Evolutionary conservation across 2,329 filamentous ascomycete species (phyloP), one percentile per base, ranked within the genome.

Genomic region (Sporothrix curviconia): DNA sequence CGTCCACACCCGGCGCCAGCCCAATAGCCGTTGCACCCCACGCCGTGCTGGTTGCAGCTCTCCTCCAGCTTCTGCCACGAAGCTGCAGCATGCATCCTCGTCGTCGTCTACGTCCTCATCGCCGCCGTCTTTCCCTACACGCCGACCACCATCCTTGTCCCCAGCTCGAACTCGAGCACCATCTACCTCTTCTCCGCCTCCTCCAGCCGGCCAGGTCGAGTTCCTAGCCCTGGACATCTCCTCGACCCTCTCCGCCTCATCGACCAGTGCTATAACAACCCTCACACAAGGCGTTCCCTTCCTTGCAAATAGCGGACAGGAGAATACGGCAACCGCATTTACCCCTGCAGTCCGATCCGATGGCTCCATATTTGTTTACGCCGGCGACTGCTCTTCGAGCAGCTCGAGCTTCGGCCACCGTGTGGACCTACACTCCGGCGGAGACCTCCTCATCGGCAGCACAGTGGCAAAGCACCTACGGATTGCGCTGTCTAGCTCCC

Each of bases 361-460:
- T 65, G 90, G 89, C 15, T 82, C 85, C 11, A 78, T 96, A 28
- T 80, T 84, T 3, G 84, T 94, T 1, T 87, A 90, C 57, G 78
- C 85, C 0, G 92, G 92, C 2, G 78, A 86, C 62, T 96, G 92
- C 67, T 73, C 79, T 1, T 71, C 74, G 2, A 42, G 12, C 14
- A 40, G n/a, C 12, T 43, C 17, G 17, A 49, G 34, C 17, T 15
- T n/a, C 17, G 9, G 55, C 55, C 12, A 70, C 78, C 34, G 66
- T 95, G 56, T 96, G 90, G 90, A 82, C 75, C 22, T 92, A 86
- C 63, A 75, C 74, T 2, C 36, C 54, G 7, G 17, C 47, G 15
- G 40, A 14, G 8, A 15, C 12, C 28, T 42, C 58, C 5, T 39
- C 50, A 2, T 30, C 55, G 2, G 9, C 34, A 6, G 32, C 40